Base-by-base conservation (phyloP, 805 yeast genomes). In the Wickerhamomyces silvicola region DNA sequence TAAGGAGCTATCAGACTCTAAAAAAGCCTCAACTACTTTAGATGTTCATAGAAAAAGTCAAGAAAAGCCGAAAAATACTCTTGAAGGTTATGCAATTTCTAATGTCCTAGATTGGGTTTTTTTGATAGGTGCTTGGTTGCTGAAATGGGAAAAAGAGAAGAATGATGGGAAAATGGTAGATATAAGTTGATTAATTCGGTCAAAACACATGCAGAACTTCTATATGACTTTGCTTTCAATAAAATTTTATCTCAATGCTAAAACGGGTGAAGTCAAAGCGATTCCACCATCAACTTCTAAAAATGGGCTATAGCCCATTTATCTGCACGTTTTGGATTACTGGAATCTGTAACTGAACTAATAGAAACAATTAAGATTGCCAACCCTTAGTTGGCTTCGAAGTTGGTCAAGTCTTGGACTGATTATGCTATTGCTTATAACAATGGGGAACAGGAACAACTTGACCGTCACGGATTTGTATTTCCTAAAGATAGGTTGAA, bases 241-340 rank as follows among this genome's bases (percentile, higher is more conserved):
- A 25, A 29, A 32, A 12, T 24, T 24, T 14, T 30, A 16, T n/a
- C 13, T 37, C 31, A 37, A 37, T 20, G 35, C 30, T 13, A 15
- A 22, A n/a, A 33, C 37, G 7, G 37, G 40, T 33, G 40, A 29
- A 11, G 22, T 30, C 17, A 26, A 26, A 10, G 17, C 35, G 7
- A 32, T 37, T 12, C 37, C 37, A 11, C 33, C 36, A 10, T 35
- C 40, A 19, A 33, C 40, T 12, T 35, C 40, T 18, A 22, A 26
- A 12, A 35, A 30, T 37, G 40, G 40, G 35, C 34, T 4, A 31
- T 36, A 24, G 27, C 39, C 16, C 40, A 37, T 26, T 37, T 37
- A 16, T 24, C 40, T 5, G 30, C 37, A 6, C 37, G 33, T 1
- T 37, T 37, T 24, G 40, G 40, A 2, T 18, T 37, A 29, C 29